Conservation (phyloP, 225 moss, liverwort and hornwort species). For the Pseudoscleropodium purum region DNA sequence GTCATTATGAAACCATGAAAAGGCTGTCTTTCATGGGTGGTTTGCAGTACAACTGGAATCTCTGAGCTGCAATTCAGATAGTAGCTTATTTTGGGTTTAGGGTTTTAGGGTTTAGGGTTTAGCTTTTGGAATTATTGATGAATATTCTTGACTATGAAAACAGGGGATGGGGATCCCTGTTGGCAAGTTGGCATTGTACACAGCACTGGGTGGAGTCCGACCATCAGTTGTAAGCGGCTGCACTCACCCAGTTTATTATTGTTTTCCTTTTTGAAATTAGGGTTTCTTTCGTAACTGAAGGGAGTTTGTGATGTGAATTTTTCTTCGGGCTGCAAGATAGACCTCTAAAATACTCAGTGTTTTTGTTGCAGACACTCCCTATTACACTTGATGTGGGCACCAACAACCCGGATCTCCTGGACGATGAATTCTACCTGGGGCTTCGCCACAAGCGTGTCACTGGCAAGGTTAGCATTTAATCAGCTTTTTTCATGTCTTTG, state of each 20-base stretch:
- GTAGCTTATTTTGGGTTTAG: not conserved
- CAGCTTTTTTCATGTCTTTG: not conserved
- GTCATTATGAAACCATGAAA: not conserved
- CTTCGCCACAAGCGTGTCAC: conserved; percentile 55
- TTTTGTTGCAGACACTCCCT: conserved; percentile 39
- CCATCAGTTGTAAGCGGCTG: conserved; percentile 29
- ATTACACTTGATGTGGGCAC: conserved; percentile 86
- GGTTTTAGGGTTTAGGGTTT: not conserved
- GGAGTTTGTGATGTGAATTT: not conserved
- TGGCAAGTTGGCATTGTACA: conserved; percentile 90
- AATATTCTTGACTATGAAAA: not conserved
- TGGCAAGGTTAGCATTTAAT: conserved; percentile 27
- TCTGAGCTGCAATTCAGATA: not conserved
- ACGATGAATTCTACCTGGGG: conserved; percentile 76
- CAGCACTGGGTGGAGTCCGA: conserved; percentile 71
- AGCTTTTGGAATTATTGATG: not conserved
- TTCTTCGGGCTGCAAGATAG: not conserved
- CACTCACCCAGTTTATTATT: not conserved
- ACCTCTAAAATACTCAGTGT: not conserved
- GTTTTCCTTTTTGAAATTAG: not conserved
- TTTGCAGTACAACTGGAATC: not conserved
- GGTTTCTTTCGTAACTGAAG: not conserved
- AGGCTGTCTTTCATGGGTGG: not conserved
- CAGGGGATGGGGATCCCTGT: conserved; percentile 95
- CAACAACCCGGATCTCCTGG: conserved; percentile 64